Base-by-base conservation (phyloP, 1,284 basidiomycete species). In the Cystobasidium sp. region DNA sequence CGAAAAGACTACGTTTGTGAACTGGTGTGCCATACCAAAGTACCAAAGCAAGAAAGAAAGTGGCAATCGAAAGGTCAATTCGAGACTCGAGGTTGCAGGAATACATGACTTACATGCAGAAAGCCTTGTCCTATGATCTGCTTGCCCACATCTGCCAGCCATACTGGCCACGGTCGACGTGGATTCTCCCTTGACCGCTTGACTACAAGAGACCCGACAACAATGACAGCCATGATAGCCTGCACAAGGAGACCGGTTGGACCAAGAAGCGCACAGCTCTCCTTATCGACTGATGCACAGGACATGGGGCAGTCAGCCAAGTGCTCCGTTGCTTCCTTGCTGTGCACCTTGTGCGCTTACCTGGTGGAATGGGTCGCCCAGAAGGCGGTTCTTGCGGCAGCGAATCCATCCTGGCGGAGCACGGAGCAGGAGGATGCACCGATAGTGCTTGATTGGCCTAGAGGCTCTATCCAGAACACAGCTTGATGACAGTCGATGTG, bases 101-200 rank as follows among this genome's bases (percentile, higher is more conserved):
- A 53, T 43, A 41, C 6, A 37, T 0, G 39, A 52, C 91, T 85
- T 10, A 87, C 88, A 81, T 97, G 94, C 5, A 97, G 88, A 79
- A 94, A 92, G 83, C 91, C 87, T 81, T 97, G 93, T 51, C 95
- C 95, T 31, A 91, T 87, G 53, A 97, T 85, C 85, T 99, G 96
- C 82, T 98, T 96, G 8, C 89, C 90, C 3, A 96, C 91, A 79
- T 96, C 94, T 81, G 91, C 92, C 47, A 91, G 81, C 93, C 96
- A 98, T 84, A 97, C 94, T 80, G 88, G 86, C 95, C 96, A 98
- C 37, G 90, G 91, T 46, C 95, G 87, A 80, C 90, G 92, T 20
- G 89, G 89, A 58, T 86, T 86, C 83, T 98, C 95, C 77, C 91
- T 85, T 77, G 96, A 91, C 70, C 96, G 86, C 82, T 98, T 98